Conservation (phyloP, 106 monocot species). For the Cymbidium sinense region DNA sequence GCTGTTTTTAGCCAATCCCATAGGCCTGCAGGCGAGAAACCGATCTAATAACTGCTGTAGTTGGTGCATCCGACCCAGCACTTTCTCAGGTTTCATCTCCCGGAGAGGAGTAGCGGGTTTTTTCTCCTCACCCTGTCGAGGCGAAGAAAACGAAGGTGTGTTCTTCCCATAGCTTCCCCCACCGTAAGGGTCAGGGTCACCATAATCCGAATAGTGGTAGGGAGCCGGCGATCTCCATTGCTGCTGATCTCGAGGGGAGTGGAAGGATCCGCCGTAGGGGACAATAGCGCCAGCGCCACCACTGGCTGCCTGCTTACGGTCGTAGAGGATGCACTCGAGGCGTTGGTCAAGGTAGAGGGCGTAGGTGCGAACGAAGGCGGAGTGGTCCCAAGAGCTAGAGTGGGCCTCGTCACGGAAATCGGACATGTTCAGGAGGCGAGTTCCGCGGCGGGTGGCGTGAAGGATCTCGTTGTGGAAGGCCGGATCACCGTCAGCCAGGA, state of each 20-base stretch:
- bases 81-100: slow-evolving; percentile 54
- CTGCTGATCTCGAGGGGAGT: not conserved
- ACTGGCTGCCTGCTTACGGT: slow-evolving; percentile 20
- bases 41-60: slow-evolving; percentile 64
- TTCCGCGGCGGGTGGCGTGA: slow-evolving; percentile 45
- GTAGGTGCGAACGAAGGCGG: slow-evolving; percentile 62
- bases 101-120: slow-evolving; percentile 35
- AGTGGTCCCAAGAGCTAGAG: slow-evolving; percentile 70
- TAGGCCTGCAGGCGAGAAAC: slow-evolving; percentile 59
- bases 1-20: slow-evolving; percentile 50
- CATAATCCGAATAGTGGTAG: slow-evolving; percentile 11
- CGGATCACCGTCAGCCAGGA: slow-evolving; percentile 49
- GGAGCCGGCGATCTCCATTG: not conserved
- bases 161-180: slow-evolving; percentile 2
- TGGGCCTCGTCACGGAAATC: slow-evolving; percentile 82
- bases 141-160: slow-evolving; percentile 9
- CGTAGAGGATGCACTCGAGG: slow-evolving; percentile 44
- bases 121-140: slow-evolving; percentile 11
- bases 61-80: slow-evolving; percentile 54
- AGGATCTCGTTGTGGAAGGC: slow-evolving; percentile 56
- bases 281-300: too few species aligned
- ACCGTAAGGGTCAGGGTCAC: slow-evolving; percentile 11
- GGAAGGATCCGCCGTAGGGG: not conserved
- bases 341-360: slow-evolving; percentile 67
- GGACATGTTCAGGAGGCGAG: slow-evolving; percentile 59